Evolutionary conservation across 2,329 filamentous ascomycete species (phyloP).

Genomic region (Sporothrix protearum): DNA sequence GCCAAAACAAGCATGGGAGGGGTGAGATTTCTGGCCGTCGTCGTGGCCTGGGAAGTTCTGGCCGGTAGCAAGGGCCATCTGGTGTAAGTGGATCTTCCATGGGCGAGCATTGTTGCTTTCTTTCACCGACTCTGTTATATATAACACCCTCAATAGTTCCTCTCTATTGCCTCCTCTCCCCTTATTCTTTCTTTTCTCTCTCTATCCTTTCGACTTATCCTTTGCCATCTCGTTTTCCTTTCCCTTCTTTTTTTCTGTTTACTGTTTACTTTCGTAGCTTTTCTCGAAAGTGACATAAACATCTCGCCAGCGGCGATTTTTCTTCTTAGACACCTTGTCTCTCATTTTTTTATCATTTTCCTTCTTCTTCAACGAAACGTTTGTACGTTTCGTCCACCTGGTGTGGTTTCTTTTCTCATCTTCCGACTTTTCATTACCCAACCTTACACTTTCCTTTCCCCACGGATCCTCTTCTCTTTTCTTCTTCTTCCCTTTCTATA

Average conservation of each 20-base stretch:
- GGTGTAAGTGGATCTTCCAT: conserved; percentile 4
- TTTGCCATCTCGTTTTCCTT: conserved; percentile 8
- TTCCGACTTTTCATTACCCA: background rate
- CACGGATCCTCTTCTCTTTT: background rate
- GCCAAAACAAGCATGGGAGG: background rate
- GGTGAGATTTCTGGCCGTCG: background rate
- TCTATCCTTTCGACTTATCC: conserved; percentile 11
- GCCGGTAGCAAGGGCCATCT: background rate
- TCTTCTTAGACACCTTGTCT: conserved; percentile 12
- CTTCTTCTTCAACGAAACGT: background rate
- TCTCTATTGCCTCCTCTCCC: conserved; percentile 7
- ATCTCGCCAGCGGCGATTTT: conserved; percentile 17
- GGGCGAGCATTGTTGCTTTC: background rate
- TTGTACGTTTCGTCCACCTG: conserved; percentile 30
- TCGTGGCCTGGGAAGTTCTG: background rate
- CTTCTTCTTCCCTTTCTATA: background rate
- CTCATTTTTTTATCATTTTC: background rate
- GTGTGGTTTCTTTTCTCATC: conserved; percentile 28
- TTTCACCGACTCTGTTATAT: conserved; percentile 2
- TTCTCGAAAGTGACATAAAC: background rate
- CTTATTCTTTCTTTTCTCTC: conserved; percentile 6
- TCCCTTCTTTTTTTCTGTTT: conserved; percentile 14
- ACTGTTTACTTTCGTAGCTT: conserved; percentile 1
- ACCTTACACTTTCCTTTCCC: background rate
- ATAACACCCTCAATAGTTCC: background rate